Conservation (phyloP, 768 basidiomycete genomes). For the Leucogyrophana mollusca region DNA sequence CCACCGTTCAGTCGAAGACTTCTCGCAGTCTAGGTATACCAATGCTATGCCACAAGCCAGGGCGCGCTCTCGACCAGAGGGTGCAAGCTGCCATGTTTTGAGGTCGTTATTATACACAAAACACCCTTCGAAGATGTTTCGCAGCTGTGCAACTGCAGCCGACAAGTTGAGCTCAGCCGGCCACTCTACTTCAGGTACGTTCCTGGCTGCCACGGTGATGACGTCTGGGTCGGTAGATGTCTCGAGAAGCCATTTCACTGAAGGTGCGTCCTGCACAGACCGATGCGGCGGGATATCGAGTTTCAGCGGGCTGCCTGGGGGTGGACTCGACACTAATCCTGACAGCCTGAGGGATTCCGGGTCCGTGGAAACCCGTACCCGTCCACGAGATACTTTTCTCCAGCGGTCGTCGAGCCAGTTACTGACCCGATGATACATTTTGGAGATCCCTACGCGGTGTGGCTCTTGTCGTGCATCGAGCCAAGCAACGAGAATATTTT, state of each 20-base stretch:
- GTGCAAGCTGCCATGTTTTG: neutral
- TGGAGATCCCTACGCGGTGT: too few relatives aligned
- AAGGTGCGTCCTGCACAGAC: constrained; percentile 2
- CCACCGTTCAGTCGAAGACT: too few relatives aligned
- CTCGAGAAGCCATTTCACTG: constrained; percentile 18
- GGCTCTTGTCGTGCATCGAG: too few relatives aligned
- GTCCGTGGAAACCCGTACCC: too few relatives aligned
- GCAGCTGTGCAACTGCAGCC: neutral
- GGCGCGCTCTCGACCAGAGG: neutral
- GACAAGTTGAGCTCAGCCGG: constrained; percentile 4
- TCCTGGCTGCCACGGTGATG: constrained; percentile 4
- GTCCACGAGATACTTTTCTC: too few relatives aligned
- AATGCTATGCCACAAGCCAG: neutral
- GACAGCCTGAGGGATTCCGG: too few relatives aligned
- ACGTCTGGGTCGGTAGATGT: constrained; percentile 17
- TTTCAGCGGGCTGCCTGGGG: too few relatives aligned
- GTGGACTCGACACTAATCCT: too few relatives aligned
- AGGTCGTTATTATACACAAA: neutral
- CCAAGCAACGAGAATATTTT: too few relatives aligned
- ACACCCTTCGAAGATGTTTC: constrained; percentile 4
- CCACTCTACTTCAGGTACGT: constrained; percentile 15
- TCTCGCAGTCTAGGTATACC: neutral
- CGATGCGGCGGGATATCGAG: neutral
- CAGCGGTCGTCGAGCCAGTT: too few relatives aligned
- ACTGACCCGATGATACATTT: too few relatives aligned